Conservation (phyloP, 306 rosid species). For the Malus sylvestris region DNA sequence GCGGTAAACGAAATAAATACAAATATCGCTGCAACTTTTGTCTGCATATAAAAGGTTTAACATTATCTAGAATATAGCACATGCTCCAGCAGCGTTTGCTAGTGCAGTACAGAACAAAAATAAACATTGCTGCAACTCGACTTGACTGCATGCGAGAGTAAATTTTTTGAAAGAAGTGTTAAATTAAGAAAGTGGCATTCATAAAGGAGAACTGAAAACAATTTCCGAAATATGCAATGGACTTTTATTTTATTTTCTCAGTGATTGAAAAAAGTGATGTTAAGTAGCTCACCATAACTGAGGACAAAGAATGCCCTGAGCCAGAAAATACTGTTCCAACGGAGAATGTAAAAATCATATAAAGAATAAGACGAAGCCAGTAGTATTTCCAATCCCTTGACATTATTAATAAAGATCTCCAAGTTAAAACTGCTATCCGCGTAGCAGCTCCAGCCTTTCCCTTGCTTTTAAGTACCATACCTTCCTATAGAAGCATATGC, state of each 20-base stretch:
- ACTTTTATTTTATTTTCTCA: not conserved
- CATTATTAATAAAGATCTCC: slow-evolving; percentile 93
- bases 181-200: too few relatives aligned
- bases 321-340: slow-evolving; percentile 88
- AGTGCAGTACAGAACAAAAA: not conserved
- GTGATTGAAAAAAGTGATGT: not conserved
- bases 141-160: not conserved
- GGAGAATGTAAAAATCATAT: slow-evolving; percentile 73
- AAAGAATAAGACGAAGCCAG: slow-evolving; percentile 96
- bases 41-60: slow-evolving; percentile 38
- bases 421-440: slow-evolving; percentile 79
- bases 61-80: not conserved
- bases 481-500: slow-evolving; percentile 60
- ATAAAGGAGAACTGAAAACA: not conserved
- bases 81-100: not conserved
- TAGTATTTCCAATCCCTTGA: slow-evolving; percentile 98
- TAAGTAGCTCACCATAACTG: slow-evolving; percentile 72
- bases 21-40: slow-evolving; percentile 92
- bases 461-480: slow-evolving; percentile 85
- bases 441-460: slow-evolving; percentile 79
- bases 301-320: slow-evolving; percentile 91
- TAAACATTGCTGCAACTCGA: not conserved
- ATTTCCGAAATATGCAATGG: not conserved
- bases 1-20: slow-evolving; percentile 79
- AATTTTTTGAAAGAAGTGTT: not conserved